Percentiles rank a stretch among this genome's conserved stretches.
Evolutionary conservation across 306 rosid species (phyloP).

Genomic region (Argentina anserina): DNA sequence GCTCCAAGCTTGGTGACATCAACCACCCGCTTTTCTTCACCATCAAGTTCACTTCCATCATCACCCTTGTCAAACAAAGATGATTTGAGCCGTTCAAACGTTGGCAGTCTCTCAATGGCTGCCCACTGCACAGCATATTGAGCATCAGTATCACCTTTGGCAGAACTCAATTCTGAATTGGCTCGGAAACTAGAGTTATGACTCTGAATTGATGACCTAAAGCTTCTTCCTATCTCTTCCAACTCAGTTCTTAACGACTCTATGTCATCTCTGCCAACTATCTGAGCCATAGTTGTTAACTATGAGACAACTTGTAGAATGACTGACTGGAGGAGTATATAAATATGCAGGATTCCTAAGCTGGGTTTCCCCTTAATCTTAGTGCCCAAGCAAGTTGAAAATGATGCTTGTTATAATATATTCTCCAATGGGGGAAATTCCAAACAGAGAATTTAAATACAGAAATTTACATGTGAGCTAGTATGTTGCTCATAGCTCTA

Average conservation of each 20-base stretch:
- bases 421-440: background rate
- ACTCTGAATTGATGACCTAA: slow-evolving; percentile 44
- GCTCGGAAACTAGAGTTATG: slow-evolving; percentile 44
- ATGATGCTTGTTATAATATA: background rate
- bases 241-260: slow-evolving; percentile 58
- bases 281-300: slow-evolving; percentile 32
- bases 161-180: slow-evolving; percentile 5
- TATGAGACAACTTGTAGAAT: background rate
- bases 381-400: slow-evolving; percentile 7
- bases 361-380: slow-evolving; percentile 6
- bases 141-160: slow-evolving; percentile 17
- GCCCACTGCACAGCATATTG: slow-evolving; percentile 42
- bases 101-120: slow-evolving; percentile 58
- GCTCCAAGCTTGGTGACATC: slow-evolving; percentile 67
- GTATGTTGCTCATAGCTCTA: background rate
- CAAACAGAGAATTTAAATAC: background rate
- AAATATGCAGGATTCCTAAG: background rate
- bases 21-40: slow-evolving; percentile 39
- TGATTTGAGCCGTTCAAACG: slow-evolving; percentile 43
- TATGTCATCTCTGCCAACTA: slow-evolving; percentile 37
- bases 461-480: background rate
- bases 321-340: background rate
- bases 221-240: slow-evolving; percentile 55
- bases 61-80: slow-evolving; percentile 46
- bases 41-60: slow-evolving; percentile 4